Evolutionary conservation across 2,329 filamentous ascomycete genomes (phyloP).

Genomic region (Aschersonia sp.): DNA sequence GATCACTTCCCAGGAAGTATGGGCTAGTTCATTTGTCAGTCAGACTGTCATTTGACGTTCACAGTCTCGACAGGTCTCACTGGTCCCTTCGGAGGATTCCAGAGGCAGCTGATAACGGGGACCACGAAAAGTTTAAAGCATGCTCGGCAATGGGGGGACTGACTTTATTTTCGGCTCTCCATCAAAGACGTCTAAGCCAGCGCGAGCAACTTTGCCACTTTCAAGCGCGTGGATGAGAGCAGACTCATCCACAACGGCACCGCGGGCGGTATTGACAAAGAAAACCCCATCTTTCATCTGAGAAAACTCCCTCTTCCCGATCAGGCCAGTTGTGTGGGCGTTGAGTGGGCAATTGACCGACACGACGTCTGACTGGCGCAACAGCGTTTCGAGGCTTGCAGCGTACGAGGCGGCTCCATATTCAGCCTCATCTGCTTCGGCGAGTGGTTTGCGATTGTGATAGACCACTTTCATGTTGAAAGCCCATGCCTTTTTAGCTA

Average conservation of each 20-base stretch:
- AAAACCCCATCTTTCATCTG: conserved; percentile 31
- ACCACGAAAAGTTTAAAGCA: no score
- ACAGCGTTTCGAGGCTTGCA: conserved; percentile 20
- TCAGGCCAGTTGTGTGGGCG: conserved; percentile 21
- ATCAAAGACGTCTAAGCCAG: conserved; percentile 32
- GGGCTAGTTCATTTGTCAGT: no score
- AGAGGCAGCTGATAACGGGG: no score
- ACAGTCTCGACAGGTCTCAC: no score
- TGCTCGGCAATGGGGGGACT: no score
- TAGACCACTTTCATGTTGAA: conserved; percentile 31
- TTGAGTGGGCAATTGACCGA: conserved; percentile 25
- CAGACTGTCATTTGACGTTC: no score
- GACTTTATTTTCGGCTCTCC: conserved; percentile 25
- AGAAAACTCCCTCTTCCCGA: conserved; percentile 22
- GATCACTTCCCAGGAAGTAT: background rate
- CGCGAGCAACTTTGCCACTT: conserved; percentile 27
- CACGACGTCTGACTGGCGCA: conserved; percentile 25
- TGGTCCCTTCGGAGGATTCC: no score
- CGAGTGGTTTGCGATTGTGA: conserved; percentile 22
- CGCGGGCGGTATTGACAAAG: conserved; percentile 36
- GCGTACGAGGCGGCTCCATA: conserved; percentile 19
- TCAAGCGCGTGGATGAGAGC: conserved; percentile 31
- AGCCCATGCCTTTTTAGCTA: conserved; percentile 21
- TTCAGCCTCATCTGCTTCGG: conserved; percentile 16
- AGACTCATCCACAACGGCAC: conserved; percentile 31